Percentiles rank a stretch among this genome's conserved stretches.
Evolutionary conservation across 352 stramenopile species (phyloP).

Genomic region (Phytophthora pluvialis): DNA sequence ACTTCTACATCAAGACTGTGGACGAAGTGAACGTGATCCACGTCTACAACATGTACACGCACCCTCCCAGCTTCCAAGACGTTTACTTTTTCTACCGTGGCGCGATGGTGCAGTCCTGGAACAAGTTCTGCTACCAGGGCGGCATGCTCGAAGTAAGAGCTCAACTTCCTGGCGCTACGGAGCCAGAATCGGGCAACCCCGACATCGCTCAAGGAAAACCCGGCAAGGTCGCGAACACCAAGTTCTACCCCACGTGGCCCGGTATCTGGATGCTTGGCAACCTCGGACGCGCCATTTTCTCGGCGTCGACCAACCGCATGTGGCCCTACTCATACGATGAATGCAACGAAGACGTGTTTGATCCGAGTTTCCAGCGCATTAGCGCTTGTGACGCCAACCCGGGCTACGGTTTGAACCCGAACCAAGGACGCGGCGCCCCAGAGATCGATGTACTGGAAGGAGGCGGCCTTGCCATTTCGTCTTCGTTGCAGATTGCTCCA

Average conservation of each 20-base stretch:
- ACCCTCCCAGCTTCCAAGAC: slow-evolving; percentile 49
- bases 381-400: slow-evolving; percentile 87
- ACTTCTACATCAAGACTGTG: slow-evolving; percentile 57
- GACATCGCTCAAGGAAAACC: slow-evolving; percentile 35
- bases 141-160: slow-evolving; percentile 90
- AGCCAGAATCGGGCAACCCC: slow-evolving; percentile 47
- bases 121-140: slow-evolving; percentile 96
- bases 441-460: slow-evolving; percentile 96
- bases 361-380: slow-evolving; percentile 49
- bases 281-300: slow-evolving; percentile 92
- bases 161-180: slow-evolving; percentile 85
- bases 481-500: slow-evolving; percentile 87
- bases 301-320: slow-evolving; percentile 89
- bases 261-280: slow-evolving; percentile 95
- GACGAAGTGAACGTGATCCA: slow-evolving; percentile 39
- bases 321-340: slow-evolving; percentile 94
- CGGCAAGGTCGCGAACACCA: slow-evolving; percentile 54
- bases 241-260: slow-evolving; percentile 81
- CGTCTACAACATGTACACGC: slow-evolving; percentile 68
- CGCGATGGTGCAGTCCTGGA: slow-evolving; percentile 94
- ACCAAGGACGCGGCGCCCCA: slow-evolving; percentile 85
- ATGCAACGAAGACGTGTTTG: slow-evolving; percentile 69
- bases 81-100: slow-evolving; percentile 65
- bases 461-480: slow-evolving; percentile 77
- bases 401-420: slow-evolving; percentile 89